Base-by-base conservation (phyloP, 2,329 filamentous ascomycete genomes). In the Thielaviopsis euricoi region DNA sequence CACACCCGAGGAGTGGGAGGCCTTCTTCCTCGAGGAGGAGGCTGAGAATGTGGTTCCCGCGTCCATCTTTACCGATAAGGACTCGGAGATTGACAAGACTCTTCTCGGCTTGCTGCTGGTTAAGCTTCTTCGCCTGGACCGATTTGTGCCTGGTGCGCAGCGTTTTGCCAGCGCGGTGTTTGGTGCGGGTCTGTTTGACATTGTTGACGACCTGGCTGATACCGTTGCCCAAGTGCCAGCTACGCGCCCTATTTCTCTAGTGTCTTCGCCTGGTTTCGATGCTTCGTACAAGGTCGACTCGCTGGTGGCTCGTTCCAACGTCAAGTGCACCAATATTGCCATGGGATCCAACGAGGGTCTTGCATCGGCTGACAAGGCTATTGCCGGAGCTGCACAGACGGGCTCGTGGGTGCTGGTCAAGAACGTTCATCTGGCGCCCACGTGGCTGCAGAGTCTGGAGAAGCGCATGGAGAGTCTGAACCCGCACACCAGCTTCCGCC, bases 231-330 rank as follows among this genome's bases (percentile, higher is more conserved):
- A 95, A 70, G 89, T 95, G 56, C 85, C 84, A 6, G 83, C 91
- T 29, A 87, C 83, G 33, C 83, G 88, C 2, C 93, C 93, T 10
- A 87, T 98, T 64, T 86, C 93, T 3, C 79, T 98, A 40, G 91
- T 91, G 65, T 98, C 93, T 6, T 96, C 86, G 66, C 89, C 91
- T 61, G 93, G 93, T 43, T 98, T 98, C 69, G 93, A 98, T 71
- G 94, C 94, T 57, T 95, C 89, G 68, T 98, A 97, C 82, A 98
- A 98, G 76, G 93, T 98, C 61, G 93, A 98, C 70, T 89, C 85
- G 61, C 77, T 98, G 57, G 94, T 97, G 29, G 88, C 95, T 70
- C 81, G 88, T 63, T 84, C 82, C 69, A 81, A 82, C 60, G 84
- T 88, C 55, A 83, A 81, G 57, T 98, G 93, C 73, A 90, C 89